Percentiles rank a stretch among this genome's conserved stretches.
These are phyloP conservation scores for Cadophora sp. DNA, from an alignment of 2,329 filamentous ascomycete genomes.

Conservation along the genomic window DNA sequence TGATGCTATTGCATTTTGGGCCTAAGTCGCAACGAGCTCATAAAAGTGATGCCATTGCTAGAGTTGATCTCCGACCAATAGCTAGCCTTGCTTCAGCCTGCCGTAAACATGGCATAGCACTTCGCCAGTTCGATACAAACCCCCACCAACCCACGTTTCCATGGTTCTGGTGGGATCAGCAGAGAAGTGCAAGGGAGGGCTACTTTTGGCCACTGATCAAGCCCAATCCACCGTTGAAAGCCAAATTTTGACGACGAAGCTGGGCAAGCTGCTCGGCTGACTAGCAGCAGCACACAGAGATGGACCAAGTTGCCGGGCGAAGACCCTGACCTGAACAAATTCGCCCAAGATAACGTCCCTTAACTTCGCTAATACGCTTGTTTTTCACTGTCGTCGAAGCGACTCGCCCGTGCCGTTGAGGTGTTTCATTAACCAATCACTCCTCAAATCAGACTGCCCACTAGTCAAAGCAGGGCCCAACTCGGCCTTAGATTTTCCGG, in stretches of 20 bases:
- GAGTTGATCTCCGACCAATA: background rate
- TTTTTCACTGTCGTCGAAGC: background rate
- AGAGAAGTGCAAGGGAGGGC: background rate
- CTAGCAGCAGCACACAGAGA: background rate
- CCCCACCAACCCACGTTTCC: background rate
- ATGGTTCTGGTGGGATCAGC: background rate
- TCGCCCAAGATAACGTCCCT: background rate
- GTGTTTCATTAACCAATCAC: background rate
- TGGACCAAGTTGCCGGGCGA: background rate
- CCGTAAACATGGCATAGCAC: background rate
- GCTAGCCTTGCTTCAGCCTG: background rate
- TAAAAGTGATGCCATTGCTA: background rate
- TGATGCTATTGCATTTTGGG: background rate
- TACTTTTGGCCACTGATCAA: background rate
- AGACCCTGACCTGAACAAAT: background rate
- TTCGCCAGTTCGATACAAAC: background rate
- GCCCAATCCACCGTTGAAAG: background rate
- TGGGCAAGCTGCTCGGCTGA: background rate
- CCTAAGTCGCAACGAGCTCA: background rate
- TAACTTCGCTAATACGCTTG: background rate
- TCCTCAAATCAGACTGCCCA: background rate
- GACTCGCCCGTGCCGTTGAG: background rate
- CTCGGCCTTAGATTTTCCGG: background rate
- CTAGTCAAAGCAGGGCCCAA: background rate
- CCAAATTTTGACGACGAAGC: background rate